Base-by-base conservation (phyloP, 129 eudicot genomes). In the Tanacetum coccineum region DNA sequence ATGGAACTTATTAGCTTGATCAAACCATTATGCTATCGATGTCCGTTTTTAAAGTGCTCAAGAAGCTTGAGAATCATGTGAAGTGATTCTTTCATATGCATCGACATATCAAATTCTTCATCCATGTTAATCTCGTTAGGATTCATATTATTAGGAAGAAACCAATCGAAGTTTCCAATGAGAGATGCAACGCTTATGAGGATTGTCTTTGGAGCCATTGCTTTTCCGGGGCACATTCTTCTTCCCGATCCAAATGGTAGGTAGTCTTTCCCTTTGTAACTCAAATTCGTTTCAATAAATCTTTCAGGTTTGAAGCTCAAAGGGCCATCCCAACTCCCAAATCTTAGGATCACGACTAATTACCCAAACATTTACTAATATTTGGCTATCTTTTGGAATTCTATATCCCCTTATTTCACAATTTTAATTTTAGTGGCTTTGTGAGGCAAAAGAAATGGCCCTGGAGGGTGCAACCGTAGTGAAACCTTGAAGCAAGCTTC, bases 291-390 rank as follows among this genome's bases (percentile, higher is more conserved):
- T 54, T 46, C 74, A 3, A 70, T 10, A 70, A 70, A 70, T n/a
- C 74, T 58, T 59, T 46, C 66, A 9, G 74, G 67, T 44, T 70
- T 58, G 46, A 70, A 68, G 4, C 14, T 54, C 59, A 54, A 54
- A 32, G 73, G 73, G 4, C 54, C 73, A 30, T n/a, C n/a, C n/a
- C n/a, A n/a, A n/a, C n/a, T 68, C 73, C 73, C 73, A 68, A 6
- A 11, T 32, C 1, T 54, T 56, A 5, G 64, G 62, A 30, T 68
- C 74, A 19, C 74, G 65, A 45, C 25, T 30, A n/a, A 70, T 76
- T 4, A 64, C 74, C 79, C 79, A 75, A n/a, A 75, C 40, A 3
- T 75, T 75, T 8, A 74, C 79, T 19, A 74, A 17, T 18, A 54
- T 19, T 15, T 54, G 59, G 19, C 59, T 54, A 54, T 57, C 64